These are phyloP conservation scores for Trichocladium uniseriatum DNA, from an alignment of 495 filamentous ascomycete species.

Conservation along the genomic window DNA sequence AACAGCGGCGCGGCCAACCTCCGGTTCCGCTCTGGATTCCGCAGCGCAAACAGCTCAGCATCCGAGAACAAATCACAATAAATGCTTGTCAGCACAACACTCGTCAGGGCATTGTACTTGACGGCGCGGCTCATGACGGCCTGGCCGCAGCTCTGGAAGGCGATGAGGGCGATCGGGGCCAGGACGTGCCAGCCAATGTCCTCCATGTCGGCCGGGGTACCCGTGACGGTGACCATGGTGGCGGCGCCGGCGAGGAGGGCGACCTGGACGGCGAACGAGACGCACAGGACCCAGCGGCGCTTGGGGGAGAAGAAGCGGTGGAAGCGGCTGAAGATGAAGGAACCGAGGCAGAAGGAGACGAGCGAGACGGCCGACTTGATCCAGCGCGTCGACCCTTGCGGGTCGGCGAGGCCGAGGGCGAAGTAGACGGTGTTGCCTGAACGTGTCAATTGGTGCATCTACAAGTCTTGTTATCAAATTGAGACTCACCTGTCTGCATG, in stretches of 20 bases:
- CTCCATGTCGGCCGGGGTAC: constrained; percentile 28
- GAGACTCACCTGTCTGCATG: constrained; percentile 58
- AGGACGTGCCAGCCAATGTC: constrained; percentile 48
- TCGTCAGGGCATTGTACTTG: constrained; percentile 51
- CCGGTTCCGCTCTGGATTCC: constrained; percentile 50
- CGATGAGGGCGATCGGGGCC: constrained; percentile 52
- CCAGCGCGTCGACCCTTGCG: constrained; percentile 47
- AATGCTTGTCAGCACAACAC: constrained; percentile 61
- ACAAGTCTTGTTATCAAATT: background rate
- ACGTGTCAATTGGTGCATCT: background rate
- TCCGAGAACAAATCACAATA: constrained; percentile 66
- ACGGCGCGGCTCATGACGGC: constrained; percentile 59
- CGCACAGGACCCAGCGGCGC: constrained; percentile 52
- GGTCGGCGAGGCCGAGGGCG: constrained; percentile 54
- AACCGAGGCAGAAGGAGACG: constrained; percentile 56
- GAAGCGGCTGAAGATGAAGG: constrained; percentile 52
- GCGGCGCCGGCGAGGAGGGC: constrained; percentile 48
- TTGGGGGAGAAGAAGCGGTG: constrained; percentile 48
- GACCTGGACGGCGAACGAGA: constrained; percentile 50
- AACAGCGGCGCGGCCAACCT: constrained; percentile 47
- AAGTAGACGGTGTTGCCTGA: constrained; percentile 63
- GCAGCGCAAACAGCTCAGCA: constrained; percentile 41
- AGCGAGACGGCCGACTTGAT: constrained; percentile 58
- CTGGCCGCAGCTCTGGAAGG: constrained; percentile 63
- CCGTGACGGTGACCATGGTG: constrained; percentile 43